Evolutionary conservation across 108 stramenopile species (phyloP), one percentile per base, ranked within the genome.

Genomic region (Cyclotella cryptica): DNA sequence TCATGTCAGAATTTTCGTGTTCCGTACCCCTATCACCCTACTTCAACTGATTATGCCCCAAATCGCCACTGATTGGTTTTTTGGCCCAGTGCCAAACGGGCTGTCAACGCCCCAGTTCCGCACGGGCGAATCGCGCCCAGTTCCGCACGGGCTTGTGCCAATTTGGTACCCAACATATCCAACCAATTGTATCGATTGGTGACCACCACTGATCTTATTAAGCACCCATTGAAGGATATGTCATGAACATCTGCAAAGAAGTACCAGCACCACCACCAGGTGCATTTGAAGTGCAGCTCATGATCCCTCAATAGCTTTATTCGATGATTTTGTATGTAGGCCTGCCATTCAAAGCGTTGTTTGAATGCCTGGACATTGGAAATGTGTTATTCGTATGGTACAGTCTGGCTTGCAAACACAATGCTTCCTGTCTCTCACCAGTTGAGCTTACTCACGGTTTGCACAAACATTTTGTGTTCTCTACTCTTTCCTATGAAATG

Each of bases 201-300:
- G 5, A 91, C 97, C 0, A 81, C 90, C 26, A 92, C 97, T 12
- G 74, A 90, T 72, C 70, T 94, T 30, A 93, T 98, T 85, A 84
- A 44, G 87, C 93, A 39, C 98, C 99, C 11, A 88, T 99, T 49
- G 99, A 99, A 81, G 88, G 98, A 41, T 97, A 98, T 68, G 86
- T 99, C 72, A 74, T 88, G 70, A 99, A 98, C 75, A 90, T 99
- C 29, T 93, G 97, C 72, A 68, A 77, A 45, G 98, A 99, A 79
- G 93, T 98, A 57, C 97, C 99, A 28, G 94, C 98, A 45, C 99
- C 99, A 15, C 99, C 99, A 4, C 95, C 92, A 0, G 98, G 98
- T 21, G 83, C 90, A 28, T 94, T 96, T 74, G 94, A 97, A 79
- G 94, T 97, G 15, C 88, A 89, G 72, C 43, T 93, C 19, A 80